Evolutionary conservation across 2,329 filamentous ascomycete species (phyloP), one percentile per base, ranked within the genome.

Genomic region (Pezicula carpinea): DNA sequence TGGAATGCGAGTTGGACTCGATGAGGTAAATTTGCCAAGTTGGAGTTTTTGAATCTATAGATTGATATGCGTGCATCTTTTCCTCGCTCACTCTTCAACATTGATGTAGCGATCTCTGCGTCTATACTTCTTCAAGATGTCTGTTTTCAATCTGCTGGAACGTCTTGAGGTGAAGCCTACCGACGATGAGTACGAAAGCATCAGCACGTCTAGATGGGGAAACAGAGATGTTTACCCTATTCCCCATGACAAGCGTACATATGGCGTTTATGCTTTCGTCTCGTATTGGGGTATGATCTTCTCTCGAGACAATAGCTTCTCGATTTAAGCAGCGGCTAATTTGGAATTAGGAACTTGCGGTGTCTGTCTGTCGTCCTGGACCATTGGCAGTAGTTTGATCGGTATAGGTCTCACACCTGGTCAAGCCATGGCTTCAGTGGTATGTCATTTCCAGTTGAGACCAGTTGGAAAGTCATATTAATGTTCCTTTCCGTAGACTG

Each of bases 171-270:
- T 50, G 7, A 50, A 50, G 44, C 44, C 44, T 17, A 47, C 44
- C 2, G 41, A 47, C 18, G 48, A 50, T 44, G 48, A 47, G 17
- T 50, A 40, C 21, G 44, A 47, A 29, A 32, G 31, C 18, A 50
- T 47, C 19, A 15, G 39, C 10, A 50, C 48, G 8, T 47, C 21
- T 18, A 33, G 56, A 45, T 59, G 56, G 57, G 50, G 52, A 18
- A 59, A 59, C 44, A 39, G 34, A 11, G 57, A 59, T 50, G 35
- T 58, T 4, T 39, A 53, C n/a, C 54, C 53, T 10, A 47, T 50
- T 10, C 46, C 51, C 3, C 34, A 33, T 1, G 39, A 54, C n/a
- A 39, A 57, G 36, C 43, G 44, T 7, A 52, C 32, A 6, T 57
- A 50, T 43, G 52, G 48, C 5, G 44, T 44, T 26, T 48, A 43